phyloP scores from a whole-genome alignment of 179 eudicot species.

The Spinacia oleracea region DNA sequence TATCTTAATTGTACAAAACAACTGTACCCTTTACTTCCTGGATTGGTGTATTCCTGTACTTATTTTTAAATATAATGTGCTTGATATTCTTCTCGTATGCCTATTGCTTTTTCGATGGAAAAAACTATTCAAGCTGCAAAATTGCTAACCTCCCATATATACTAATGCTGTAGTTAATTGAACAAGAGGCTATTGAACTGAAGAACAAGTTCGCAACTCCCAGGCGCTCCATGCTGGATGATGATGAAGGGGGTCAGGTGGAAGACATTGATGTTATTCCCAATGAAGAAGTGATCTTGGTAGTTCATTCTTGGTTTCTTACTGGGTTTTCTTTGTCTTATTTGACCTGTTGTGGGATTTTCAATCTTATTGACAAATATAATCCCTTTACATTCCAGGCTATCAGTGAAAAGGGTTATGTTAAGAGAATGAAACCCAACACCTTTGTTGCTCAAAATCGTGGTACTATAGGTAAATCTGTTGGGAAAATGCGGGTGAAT shows the following conservation, averaged over 20 bases:
- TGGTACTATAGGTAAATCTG: conserved; percentile 96
- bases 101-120: neutral
- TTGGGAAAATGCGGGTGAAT: conserved; percentile 87
- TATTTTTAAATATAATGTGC: too few relatives aligned
- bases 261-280: conserved; percentile 96
- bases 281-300: conserved; percentile 94
- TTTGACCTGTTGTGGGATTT: conserved; percentile 11
- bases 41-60: neutral
- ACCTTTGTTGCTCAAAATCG: conserved; percentile 84
- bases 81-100: neutral
- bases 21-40: neutral
- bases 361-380: conserved; percentile 7
- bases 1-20: too few relatives aligned
- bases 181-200: conserved; percentile 86
- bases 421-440: conserved; percentile 88
- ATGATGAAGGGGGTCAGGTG: conserved; percentile 72
- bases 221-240: conserved; percentile 82
- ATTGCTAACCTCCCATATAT: conserved; percentile 16
- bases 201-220: conserved; percentile 84
- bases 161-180: conserved; percentile 54
- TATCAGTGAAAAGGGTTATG: conserved; percentile 94
- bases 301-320: conserved; percentile 23
- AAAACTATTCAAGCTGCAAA: neutral
- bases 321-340: neutral
- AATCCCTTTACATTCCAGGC: conserved; percentile 49